Evolutionary conservation across 768 basidiomycete genomes (phyloP), one percentile per base, ranked within the genome.

Genomic region (Leucosporidium creatinivorum): DNA sequence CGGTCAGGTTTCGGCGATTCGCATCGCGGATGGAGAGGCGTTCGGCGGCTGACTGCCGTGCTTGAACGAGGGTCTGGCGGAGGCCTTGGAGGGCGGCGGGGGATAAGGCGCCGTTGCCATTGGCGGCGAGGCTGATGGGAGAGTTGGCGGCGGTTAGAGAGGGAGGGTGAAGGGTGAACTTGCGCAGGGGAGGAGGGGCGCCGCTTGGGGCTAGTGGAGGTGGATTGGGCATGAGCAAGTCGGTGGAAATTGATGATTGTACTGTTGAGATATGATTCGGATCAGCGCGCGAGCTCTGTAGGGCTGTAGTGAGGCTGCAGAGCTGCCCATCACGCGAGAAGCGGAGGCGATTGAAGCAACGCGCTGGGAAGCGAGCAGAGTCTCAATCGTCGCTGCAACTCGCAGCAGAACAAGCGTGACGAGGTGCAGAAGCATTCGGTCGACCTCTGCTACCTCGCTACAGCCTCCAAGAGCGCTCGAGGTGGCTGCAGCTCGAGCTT

Each of bases 51-150:
- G 56, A 33, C 26, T 55, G 30, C 5, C 65, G 55, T 18, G 70
- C 62, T 9, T 52, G 28, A 28, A 63, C 39, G 47, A 72, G 62
- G 54, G 57, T 62, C 4, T 61, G 48, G 25, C 67, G 61, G 28
- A 72, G 57, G 54, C 64, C 57, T 8, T 62, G 25, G 18, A 72
- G 58, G 13, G 65, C 65, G 25, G 52, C 23, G 17, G 61, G 26
- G 1, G 67, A 28, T 51, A 68, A 17, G 0, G 64, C 58, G 4
- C 64, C 70, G 30, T 44, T 52, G 15, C 47, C 30, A 26, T 9
- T 30, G 3, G 58, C 30, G 62, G 21, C 25, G 47, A 44, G 25
- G 15, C n/a, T 47, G 39, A 44, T 7, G 23, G 36, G 9, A 10
- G 70, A 62, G 21, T 48, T 65, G 21, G n/a, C 57, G 62, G 57